Percentiles rank a stretch among this genome's conserved stretches.
Evolutionary conservation across 1,284 basidiomycete species (phyloP).

Genomic region (Grifola frondosa): DNA sequence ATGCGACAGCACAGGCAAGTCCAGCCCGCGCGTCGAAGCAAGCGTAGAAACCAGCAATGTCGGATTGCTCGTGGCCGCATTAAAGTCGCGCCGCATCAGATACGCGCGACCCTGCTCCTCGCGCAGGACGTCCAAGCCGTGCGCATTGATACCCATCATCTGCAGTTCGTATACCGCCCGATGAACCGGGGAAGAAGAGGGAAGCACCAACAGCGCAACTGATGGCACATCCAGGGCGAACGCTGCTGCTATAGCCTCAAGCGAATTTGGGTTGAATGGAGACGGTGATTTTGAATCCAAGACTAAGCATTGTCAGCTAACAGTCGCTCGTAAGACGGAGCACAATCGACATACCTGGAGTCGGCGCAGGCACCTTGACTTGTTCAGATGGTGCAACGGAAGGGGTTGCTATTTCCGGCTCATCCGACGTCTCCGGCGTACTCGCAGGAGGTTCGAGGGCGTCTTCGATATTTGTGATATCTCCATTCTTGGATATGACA

Average conservation of each 20-base stretch:
- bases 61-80: conserved; percentile 46
- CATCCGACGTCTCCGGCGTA: conserved; percentile 1
- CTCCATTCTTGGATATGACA: conserved; percentile 52
- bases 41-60: conserved; percentile 65
- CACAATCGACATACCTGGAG: conserved; percentile 7
- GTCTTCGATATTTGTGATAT: conserved; percentile 48
- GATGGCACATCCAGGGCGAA: conserved; percentile 74
- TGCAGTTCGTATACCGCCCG: conserved; percentile 63
- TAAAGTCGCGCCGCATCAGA: conserved; percentile 35
- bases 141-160: conserved; percentile 66
- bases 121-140: conserved; percentile 52
- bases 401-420: conserved; percentile 4
- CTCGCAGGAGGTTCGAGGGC: conserved; percentile 18
- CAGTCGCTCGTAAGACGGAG: conserved; percentile 3
- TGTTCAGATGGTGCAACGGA: conserved; percentile 5
- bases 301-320: conserved; percentile 3
- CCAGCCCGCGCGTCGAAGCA: conserved; percentile 68
- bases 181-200: conserved; percentile 55
- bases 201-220: conserved; percentile 64
- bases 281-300: conserved; percentile 46
- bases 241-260: conserved; percentile 68
- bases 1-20: conserved; percentile 68
- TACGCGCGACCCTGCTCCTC: conserved; percentile 42
- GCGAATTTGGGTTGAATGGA: conserved; percentile 49
- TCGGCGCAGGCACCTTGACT: conserved; percentile 3